These are phyloP conservation scores for Prunus davidiana DNA, from an alignment of 306 rosid species.

Conservation along the genomic window DNA sequence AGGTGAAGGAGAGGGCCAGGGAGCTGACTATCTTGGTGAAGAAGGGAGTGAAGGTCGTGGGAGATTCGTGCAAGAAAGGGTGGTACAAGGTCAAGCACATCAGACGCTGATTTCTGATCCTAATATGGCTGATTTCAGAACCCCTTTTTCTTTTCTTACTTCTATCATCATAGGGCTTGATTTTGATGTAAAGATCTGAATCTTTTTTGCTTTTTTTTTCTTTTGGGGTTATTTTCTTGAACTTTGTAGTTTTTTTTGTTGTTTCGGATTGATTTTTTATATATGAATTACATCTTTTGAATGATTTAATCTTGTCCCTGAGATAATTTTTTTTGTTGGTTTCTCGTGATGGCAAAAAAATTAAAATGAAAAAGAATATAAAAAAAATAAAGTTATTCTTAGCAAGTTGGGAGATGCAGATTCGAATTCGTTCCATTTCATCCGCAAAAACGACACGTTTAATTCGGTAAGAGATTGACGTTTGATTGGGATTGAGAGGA, in stretches of 20 bases:
- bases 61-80: slow-evolving; percentile 77
- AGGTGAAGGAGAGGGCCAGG: slow-evolving; percentile 55
- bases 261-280: background rate
- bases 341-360: too few relatives aligned
- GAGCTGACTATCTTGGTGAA: slow-evolving; percentile 46
- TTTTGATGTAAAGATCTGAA: background rate
- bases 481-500: too few relatives aligned
- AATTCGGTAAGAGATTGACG: too few relatives aligned
- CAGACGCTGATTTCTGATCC: slow-evolving; percentile 30
- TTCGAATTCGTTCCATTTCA: too few relatives aligned
- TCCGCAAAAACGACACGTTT: too few relatives aligned
- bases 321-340: too few relatives aligned
- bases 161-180: background rate
- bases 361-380: too few relatives aligned
- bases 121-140: background rate
- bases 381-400: too few relatives aligned
- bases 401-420: too few relatives aligned
- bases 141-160: background rate
- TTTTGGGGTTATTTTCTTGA: background rate
- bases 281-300: background rate
- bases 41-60: slow-evolving; percentile 63
- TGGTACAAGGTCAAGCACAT: slow-evolving; percentile 65
- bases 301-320: background rate
- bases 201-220: background rate
- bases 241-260: background rate